Percentiles rank a stretch among this genome's conserved stretches.
Conservation (phyloP, 495 filamentous ascomycete species). For the Hypoxylon cercidicola region DNA sequence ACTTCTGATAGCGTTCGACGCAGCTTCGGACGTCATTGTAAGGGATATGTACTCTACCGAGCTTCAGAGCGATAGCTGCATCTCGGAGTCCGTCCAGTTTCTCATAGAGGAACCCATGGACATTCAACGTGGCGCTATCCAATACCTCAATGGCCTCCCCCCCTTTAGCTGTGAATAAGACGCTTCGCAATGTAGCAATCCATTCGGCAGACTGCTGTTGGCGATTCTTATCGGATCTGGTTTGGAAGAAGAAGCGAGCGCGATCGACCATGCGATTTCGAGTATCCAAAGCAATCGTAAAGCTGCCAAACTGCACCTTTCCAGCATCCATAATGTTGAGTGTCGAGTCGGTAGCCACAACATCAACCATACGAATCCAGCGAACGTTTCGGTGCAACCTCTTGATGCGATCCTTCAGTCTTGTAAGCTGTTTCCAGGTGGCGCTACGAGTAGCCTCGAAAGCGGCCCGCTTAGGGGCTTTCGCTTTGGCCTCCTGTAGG, state of each 20-base stretch:
- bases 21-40: conserved; percentile 84
- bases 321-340: conserved; percentile 82
- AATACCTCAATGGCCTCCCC: conserved; percentile 87
- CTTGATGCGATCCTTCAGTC: conserved; percentile 85
- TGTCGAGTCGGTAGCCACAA: conserved; percentile 83
- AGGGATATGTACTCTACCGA: conserved; percentile 88
- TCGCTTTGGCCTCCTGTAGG: conserved; percentile 24
- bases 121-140: conserved; percentile 86
- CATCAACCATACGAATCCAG: conserved; percentile 90
- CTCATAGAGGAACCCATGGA: conserved; percentile 92
- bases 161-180: conserved; percentile 87
- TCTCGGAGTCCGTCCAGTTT: conserved; percentile 88
- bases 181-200: conserved; percentile 85
- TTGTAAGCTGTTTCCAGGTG: conserved; percentile 80
- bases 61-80: conserved; percentile 87
- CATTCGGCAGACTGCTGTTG: conserved; percentile 90
- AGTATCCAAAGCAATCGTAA: conserved; percentile 90
- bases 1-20: conserved; percentile 57
- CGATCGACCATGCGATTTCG: conserved; percentile 89
- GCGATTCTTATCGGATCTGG: conserved; percentile 71
- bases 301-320: conserved; percentile 80
- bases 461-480: conserved; percentile 34
- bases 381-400: conserved; percentile 84
- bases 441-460: conserved; percentile 64
- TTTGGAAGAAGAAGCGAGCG: conserved; percentile 87